These are phyloP conservation scores for Psilocybe mexicana DNA, from an alignment of 1,284 basidiomycete species.

Conservation along the genomic window DNA sequence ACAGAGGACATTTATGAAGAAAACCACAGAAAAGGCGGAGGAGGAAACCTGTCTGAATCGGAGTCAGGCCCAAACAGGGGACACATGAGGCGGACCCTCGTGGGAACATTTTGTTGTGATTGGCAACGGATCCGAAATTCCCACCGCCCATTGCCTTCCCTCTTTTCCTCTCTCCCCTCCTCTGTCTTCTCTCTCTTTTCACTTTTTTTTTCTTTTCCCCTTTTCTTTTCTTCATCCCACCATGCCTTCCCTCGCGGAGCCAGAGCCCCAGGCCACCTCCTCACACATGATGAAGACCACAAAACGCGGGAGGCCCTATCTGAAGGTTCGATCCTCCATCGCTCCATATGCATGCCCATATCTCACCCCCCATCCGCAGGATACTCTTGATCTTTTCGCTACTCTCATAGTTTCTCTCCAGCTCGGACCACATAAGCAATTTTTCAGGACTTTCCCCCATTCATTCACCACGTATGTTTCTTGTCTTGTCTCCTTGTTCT, in stretches of 20 bases:
- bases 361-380: conserved; percentile 48
- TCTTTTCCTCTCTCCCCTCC: conserved; percentile 32
- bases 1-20: background rate
- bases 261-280: conserved; percentile 55
- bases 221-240: conserved; percentile 28
- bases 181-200: conserved; percentile 27
- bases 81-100: conserved; percentile 37
- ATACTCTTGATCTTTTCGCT: conserved; percentile 97
- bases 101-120: conserved; percentile 41
- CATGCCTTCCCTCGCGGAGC: conserved; percentile 40
- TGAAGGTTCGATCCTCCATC: conserved; percentile 62
- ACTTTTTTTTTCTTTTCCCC: conserved; percentile 27
- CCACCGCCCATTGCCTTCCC: conserved; percentile 31
- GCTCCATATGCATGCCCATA: conserved; percentile 11
- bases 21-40: background rate
- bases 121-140: conserved; percentile 44
- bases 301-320: conserved; percentile 90
- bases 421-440: conserved; percentile 88
- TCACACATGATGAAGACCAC: conserved; percentile 98
- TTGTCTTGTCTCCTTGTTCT: conserved; percentile 10
- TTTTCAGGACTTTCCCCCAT: conserved; percentile 93
- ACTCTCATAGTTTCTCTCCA: conserved; percentile 95
- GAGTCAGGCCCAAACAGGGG: conserved; percentile 33
- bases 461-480: conserved; percentile 87
- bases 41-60: background rate